Evolutionary conservation across 2,329 filamentous ascomycete genomes (phyloP).

Genomic region (Bipolaris sorokiniana): DNA sequence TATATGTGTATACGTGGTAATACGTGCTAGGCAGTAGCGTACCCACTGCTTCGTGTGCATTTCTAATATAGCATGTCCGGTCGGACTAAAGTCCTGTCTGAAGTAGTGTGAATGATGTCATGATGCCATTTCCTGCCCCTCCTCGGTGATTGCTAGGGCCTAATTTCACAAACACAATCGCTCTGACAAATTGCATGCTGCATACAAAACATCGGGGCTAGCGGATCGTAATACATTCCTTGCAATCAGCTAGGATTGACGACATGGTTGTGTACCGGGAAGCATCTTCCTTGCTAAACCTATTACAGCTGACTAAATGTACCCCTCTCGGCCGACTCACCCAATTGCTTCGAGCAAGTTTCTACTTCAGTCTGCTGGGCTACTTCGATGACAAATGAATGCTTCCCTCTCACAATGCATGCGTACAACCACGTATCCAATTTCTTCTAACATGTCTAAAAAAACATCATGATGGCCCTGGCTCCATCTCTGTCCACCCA

Average conservation of each 20-base stretch:
- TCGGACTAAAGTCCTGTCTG: not conserved
- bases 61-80: not conserved
- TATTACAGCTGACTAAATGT: too few relatives aligned
- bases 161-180: too few relatives aligned
- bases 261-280: not conserved
- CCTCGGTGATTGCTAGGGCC: too few relatives aligned
- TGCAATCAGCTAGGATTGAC: too few relatives aligned
- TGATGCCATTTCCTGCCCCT: too few relatives aligned
- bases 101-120: too few relatives aligned
- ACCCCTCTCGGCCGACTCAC: too few relatives aligned
- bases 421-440: not conserved
- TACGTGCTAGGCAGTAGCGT: too few relatives aligned
- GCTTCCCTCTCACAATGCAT: not conserved
- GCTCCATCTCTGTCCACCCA: slow-evolving; percentile 69
- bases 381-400: not conserved
- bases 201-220: too few relatives aligned
- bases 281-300: not conserved
- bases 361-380: not conserved
- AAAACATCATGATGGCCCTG: slow-evolving; percentile 56
- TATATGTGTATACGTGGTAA: not conserved
- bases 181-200: too few relatives aligned
- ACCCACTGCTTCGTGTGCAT: not conserved
- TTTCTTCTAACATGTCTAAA: not conserved
- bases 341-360: too few relatives aligned
- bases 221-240: too few relatives aligned